Evolutionary conservation across 371 early-diverging fungal genomes (phyloP).

Genomic region (Rhizopus stolonifer): DNA sequence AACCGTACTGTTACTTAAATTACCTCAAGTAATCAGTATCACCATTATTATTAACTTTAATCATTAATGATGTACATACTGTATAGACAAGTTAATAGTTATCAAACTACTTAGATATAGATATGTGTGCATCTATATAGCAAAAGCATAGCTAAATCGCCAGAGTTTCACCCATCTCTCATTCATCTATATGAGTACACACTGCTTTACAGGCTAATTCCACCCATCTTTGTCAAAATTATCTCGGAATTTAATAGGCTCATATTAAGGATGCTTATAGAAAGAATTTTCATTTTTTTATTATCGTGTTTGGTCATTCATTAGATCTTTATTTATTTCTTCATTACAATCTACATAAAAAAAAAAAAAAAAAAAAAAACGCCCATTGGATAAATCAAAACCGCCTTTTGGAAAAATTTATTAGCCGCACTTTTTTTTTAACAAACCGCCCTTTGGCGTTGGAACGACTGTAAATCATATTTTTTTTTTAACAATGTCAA

Average conservation of each 20-base stretch:
- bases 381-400: too few relatives aligned
- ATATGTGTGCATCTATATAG: not conserved
- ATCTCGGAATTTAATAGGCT: too few relatives aligned
- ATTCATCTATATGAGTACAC: not conserved
- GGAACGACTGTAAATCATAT: too few relatives aligned
- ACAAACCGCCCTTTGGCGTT: too few relatives aligned
- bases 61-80: conserved; percentile 1
- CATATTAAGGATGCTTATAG: too few relatives aligned
- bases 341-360: too few relatives aligned
- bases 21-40: not conserved
- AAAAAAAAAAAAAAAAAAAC: too few relatives aligned
- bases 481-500: conserved; percentile 11
- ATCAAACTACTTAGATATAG: conserved; percentile 3
- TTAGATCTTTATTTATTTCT: too few relatives aligned
- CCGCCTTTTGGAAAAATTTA: too few relatives aligned
- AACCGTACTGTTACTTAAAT: conserved; percentile 1
- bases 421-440: too few relatives aligned
- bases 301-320: too few relatives aligned
- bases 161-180: not conserved
- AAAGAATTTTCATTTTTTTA: too few relatives aligned
- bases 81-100: not conserved
- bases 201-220: conserved; percentile 3
- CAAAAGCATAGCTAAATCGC: not conserved
- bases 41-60: not conserved
- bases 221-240: not conserved